These are phyloP conservation scores for Acidomyces sp. DNA, from an alignment of 495 filamentous ascomycete genomes.

Conservation along the genomic window DNA sequence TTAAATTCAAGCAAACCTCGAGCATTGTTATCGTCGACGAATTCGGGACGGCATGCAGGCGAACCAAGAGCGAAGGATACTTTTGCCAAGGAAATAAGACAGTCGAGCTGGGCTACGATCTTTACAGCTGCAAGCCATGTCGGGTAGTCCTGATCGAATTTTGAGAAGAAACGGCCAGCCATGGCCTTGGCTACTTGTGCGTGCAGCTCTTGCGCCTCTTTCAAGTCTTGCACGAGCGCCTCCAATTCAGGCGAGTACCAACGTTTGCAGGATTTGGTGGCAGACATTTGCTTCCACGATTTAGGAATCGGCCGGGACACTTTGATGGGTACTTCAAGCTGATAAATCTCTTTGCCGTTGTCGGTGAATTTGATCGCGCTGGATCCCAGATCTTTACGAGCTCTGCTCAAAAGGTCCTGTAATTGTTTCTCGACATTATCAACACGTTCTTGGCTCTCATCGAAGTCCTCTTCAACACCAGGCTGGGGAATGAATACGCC, in stretches of 20 bases:
- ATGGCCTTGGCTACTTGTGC: conserved; percentile 84
- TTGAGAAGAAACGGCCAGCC: conserved; percentile 64
- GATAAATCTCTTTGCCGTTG: conserved; percentile 93
- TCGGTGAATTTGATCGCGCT: conserved; percentile 69
- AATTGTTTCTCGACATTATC: conserved; percentile 59
- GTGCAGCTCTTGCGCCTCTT: conserved; percentile 91
- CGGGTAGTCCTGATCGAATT: conserved; percentile 77
- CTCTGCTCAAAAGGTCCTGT: conserved; percentile 53
- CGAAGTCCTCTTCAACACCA: conserved; percentile 90
- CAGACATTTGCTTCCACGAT: conserved; percentile 91
- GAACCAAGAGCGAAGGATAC: conserved; percentile 70
- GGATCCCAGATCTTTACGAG: conserved; percentile 51
- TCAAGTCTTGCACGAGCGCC: conserved; percentile 65
- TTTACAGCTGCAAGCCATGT: conserved; percentile 81
- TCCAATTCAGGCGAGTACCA: conserved; percentile 86
- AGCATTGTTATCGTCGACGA: conserved; percentile 57
- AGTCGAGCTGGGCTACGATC: conserved; percentile 85
- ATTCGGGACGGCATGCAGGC: conserved; percentile 76
- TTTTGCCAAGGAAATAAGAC: conserved; percentile 81
- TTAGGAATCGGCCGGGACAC: conserved; percentile 64
- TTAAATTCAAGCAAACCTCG: conserved; percentile 78
- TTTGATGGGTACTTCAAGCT: conserved; percentile 79
- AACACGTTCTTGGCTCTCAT: conserved; percentile 67
- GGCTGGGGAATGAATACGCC: conserved; percentile 69
- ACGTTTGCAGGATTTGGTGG: conserved; percentile 77